Conservation (phyloP, 768 basidiomycete species). For the Lepiota brunneoincarnata region DNA sequence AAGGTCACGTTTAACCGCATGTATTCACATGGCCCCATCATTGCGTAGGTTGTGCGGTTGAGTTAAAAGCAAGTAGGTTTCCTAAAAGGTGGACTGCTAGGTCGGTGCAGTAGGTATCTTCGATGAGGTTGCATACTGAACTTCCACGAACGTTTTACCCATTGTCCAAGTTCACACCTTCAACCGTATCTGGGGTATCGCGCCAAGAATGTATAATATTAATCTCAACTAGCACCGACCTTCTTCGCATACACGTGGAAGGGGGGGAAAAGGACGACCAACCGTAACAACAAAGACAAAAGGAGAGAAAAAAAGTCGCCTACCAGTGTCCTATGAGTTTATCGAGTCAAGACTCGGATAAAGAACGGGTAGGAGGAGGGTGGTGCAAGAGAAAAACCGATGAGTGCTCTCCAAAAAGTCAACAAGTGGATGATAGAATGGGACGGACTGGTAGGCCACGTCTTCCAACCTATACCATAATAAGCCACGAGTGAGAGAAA, state of each 20-base stretch:
- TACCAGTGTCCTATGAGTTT: background rate
- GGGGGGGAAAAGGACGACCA: conserved; percentile 6
- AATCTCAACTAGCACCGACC: conserved; percentile 8
- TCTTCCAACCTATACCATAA: conserved; percentile 7
- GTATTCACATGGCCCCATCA: no score
- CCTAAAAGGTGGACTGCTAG: no score
- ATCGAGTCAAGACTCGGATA: no score
- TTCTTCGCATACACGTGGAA: conserved; percentile 2
- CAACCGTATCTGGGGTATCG: no score
- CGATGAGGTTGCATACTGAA: no score
- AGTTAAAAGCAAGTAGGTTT: no score
- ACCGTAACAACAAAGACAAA: background rate
- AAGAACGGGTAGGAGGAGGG: background rate
- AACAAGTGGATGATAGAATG: conserved; percentile 3
- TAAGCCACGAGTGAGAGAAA: background rate
- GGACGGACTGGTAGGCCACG: conserved; percentile 13
- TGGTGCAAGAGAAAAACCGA: background rate
- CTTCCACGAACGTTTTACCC: no score
- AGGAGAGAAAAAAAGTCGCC: background rate
- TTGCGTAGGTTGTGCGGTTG: no score
- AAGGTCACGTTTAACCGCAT: no score
- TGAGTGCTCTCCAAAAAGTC: conserved; percentile 1
- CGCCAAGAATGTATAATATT: background rate
- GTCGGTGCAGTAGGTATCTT: no score
- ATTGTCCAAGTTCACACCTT: no score